These are phyloP conservation scores for Didymella glomerata DNA, from an alignment of 2,329 filamentous ascomycete genomes.

Conservation along the genomic window DNA sequence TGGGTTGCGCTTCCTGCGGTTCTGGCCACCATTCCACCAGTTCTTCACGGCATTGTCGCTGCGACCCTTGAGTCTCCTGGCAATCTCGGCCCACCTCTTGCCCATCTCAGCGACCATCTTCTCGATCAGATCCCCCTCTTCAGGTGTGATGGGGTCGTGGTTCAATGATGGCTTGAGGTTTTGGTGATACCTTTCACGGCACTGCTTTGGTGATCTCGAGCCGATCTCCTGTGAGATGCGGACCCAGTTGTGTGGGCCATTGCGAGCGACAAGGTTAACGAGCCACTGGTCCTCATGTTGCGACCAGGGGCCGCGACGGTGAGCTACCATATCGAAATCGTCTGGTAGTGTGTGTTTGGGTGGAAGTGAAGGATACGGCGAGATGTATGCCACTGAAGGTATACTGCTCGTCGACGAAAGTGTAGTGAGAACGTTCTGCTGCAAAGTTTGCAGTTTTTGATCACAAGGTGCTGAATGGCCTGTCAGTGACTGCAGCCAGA, in stretches of 20 bases:
- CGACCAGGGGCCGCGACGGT: constrained; percentile 84
- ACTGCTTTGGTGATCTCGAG: constrained; percentile 89
- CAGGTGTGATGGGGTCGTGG: constrained; percentile 79
- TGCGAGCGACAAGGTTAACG: constrained; percentile 72
- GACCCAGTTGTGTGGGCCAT: constrained; percentile 89
- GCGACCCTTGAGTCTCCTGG: constrained; percentile 78
- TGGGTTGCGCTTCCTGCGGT: constrained; percentile 67
- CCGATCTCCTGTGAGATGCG: constrained; percentile 78
- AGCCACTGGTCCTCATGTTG: constrained; percentile 77
- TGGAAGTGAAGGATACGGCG: background rate
- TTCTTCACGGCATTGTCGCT: constrained; percentile 98
- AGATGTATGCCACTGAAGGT: constrained; percentile 14
- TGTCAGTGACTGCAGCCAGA: constrained; percentile 15
- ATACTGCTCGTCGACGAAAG: constrained; percentile 1
- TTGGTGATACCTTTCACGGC: constrained; percentile 91
- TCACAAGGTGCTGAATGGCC: background rate
- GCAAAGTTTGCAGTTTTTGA: background rate
- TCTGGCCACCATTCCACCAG: constrained; percentile 96
- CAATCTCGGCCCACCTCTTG: constrained; percentile 93
- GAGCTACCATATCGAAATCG: constrained; percentile 56
- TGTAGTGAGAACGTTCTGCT: background rate
- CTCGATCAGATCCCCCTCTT: constrained; percentile 77
- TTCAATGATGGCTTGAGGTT: constrained; percentile 87
- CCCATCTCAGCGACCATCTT: constrained; percentile 78
- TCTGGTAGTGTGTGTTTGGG: constrained; percentile 11